phyloP scores from a whole-genome alignment of 2,329 filamentous ascomycete genomes.

The Lecanoromycetidae sp. region DNA sequence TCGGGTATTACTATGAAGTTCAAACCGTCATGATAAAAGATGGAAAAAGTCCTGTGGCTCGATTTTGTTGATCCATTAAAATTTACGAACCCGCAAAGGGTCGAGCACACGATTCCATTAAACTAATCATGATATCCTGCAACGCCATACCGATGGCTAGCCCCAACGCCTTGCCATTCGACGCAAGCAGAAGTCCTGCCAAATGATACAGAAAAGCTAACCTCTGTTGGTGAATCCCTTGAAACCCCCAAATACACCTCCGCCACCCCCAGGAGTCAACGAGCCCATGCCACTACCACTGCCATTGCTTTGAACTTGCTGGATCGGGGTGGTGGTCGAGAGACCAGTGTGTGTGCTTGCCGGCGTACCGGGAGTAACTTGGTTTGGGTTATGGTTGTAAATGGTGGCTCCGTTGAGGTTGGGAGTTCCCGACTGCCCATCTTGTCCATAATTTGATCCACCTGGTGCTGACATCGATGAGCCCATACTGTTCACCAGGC shows the following conservation, averaged over 20 bases:
- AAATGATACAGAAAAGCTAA: background rate
- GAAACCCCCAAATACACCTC: conserved; percentile 66
- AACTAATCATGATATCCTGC: too few relatives aligned
- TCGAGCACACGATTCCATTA: too few relatives aligned
- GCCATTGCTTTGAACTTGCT: conserved; percentile 33
- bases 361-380: conserved; percentile 40
- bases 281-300: conserved; percentile 47
- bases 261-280: conserved; percentile 65
- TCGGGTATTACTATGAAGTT: too few relatives aligned
- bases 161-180: background rate
- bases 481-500: conserved; percentile 54
- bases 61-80: too few relatives aligned
- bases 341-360: conserved; percentile 53
- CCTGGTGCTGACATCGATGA: conserved; percentile 25
- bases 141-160: too few relatives aligned
- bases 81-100: too few relatives aligned
- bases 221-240: conserved; percentile 19
- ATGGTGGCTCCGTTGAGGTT: conserved; percentile 44
- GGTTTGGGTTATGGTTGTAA: conserved; percentile 33
- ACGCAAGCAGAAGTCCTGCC: background rate
- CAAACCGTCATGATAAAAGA: too few relatives aligned
- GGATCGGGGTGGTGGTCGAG: conserved; percentile 36
- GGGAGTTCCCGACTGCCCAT: conserved; percentile 37
- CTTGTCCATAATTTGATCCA: conserved; percentile 26
- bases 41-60: too few relatives aligned